These are phyloP conservation scores for Elongisporangium anandrum DNA, from an alignment of 352 stramenopile genomes.

Conservation along the genomic window DNA sequence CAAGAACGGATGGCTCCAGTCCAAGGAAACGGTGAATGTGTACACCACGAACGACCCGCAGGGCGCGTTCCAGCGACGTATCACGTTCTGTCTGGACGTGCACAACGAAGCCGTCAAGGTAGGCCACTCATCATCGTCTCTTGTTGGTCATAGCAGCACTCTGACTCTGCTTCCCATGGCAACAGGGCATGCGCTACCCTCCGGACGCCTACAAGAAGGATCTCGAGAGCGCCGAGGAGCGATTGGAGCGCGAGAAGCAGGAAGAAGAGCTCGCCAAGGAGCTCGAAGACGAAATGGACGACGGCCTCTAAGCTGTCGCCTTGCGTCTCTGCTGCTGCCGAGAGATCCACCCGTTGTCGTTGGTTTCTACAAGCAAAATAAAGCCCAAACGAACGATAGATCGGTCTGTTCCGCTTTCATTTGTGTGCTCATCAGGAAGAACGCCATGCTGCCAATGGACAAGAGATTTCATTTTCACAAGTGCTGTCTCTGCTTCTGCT, in stretches of 20 bases:
- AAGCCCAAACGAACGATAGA: neutral
- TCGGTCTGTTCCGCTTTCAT: neutral
- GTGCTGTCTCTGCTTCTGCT: slow-evolving; percentile 7
- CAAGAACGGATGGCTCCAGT: slow-evolving; percentile 91
- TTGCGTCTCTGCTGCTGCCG: neutral
- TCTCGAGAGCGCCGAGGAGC: slow-evolving; percentile 89
- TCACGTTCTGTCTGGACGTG: slow-evolving; percentile 98
- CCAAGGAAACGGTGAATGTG: slow-evolving; percentile 83
- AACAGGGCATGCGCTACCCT: slow-evolving; percentile 94
- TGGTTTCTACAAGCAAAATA: neutral
- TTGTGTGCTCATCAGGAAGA: neutral
- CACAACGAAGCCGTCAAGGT: slow-evolving; percentile 98
- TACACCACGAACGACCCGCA: slow-evolving; percentile 94
- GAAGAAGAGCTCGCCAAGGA: slow-evolving; percentile 95
- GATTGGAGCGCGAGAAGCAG: slow-evolving; percentile 90
- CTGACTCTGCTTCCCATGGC: neutral
- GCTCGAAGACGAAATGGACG: slow-evolving; percentile 97
- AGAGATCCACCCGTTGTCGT: neutral
- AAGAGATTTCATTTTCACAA: slow-evolving; percentile 9
- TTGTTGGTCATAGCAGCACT: neutral
- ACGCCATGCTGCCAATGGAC: neutral
- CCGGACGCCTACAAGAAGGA: slow-evolving; percentile 98
- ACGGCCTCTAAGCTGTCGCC: slow-evolving; percentile 56
- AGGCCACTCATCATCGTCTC: neutral
- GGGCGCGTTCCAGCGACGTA: slow-evolving; percentile 95